Base-by-base conservation (phyloP, 2,329 filamentous ascomycete genomes). In the Fusarium sp. region DNA sequence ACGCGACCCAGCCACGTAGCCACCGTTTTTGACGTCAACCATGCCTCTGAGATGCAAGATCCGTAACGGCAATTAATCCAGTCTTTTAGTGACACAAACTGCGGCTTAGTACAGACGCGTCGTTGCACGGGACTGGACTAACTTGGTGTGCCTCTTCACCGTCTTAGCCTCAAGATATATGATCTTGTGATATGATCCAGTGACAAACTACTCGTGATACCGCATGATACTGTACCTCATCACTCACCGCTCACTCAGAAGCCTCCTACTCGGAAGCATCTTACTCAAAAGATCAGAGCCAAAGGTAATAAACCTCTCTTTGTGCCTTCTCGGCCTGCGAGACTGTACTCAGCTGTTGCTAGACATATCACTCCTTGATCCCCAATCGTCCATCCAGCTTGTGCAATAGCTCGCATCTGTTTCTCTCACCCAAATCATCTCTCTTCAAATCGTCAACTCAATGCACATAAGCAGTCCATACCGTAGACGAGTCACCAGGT, bases 401-500 rank as follows among this genome's bases (percentile, higher is more conserved):
- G 66, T 68, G 68, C 48, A 62, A 68, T 73, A 75, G 64, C 69
- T 70, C 54, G 60, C 52, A 75, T 73, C 63, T 39, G 62, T 62
- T 43, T 70, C 57, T 35, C 63, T 66, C 58, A 64, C 56, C 64
- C 68, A 70, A 64, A 76, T 77, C 64, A 62, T 68, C 45, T n/a
- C 68, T 59, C 54, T 61, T 69, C 66, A 75, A 67, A 72, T 71
- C 62, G 27, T 50, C 60, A 25, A 11, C 67, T 50, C 3, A 64
- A 68, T 48, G 71, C 57, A 66, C 60, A 72, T 50, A 56, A 59
- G 35, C 65, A 61, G 25, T 59, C 59, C 43, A 50, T 59, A 35
- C 30, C 45, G 68, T 54, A 65, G 39, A 50, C 43, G 27, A 70
- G 59, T 34, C 18, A 65, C 64, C 59, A 83, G 83, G 71, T 80